Percentiles rank a stretch among this genome's conserved stretches.
Conservation (phyloP, 1,284 basidiomycete species). For the Schizophyllum amplum region DNA sequence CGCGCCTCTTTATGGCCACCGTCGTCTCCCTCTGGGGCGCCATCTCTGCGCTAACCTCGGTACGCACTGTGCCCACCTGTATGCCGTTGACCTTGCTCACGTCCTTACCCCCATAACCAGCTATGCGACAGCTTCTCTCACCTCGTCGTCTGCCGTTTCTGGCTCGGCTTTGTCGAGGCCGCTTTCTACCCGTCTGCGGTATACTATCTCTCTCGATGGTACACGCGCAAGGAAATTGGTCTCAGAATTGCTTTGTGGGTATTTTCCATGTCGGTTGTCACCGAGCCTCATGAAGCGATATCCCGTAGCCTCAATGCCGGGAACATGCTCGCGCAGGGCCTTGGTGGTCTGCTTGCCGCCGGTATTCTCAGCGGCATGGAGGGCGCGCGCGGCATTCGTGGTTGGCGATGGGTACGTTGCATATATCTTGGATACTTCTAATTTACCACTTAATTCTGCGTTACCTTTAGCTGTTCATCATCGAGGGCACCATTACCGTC, state of each 20-base stretch:
- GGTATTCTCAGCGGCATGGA: conserved; percentile 40
- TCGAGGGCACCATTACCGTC: conserved; percentile 13
- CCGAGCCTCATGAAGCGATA: background rate
- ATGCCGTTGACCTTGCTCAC: conserved; percentile 58
- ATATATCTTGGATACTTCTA: background rate
- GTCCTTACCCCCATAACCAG: conserved; percentile 17
- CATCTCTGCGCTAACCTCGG: background rate
- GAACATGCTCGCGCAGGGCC: background rate
- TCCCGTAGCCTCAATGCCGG: background rate
- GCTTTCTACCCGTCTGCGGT: conserved; percentile 58
- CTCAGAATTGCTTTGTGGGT: background rate
- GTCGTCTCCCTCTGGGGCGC: conserved; percentile 20
- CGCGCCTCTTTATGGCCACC: conserved; percentile 37
- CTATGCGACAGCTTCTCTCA: background rate
- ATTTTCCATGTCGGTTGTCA: background rate
- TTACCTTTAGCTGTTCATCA: conserved; percentile 17
- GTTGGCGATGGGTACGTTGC: conserved; percentile 29
- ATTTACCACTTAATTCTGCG: background rate
- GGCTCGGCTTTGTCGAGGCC: conserved; percentile 20
- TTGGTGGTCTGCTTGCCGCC: conserved; percentile 21
- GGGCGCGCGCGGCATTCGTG: conserved; percentile 31
- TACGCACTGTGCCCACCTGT: conserved; percentile 51
- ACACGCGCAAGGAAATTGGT: conserved; percentile 44
- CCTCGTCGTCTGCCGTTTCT: background rate
- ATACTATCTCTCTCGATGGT: conserved; percentile 59